A percentile compares a stretch with the other conserved stretches of the same genome.
These are phyloP conservation scores for Cyberlindnera subsufficiens DNA, from an alignment of 805 yeast genomes.

Conservation along the genomic window DNA sequence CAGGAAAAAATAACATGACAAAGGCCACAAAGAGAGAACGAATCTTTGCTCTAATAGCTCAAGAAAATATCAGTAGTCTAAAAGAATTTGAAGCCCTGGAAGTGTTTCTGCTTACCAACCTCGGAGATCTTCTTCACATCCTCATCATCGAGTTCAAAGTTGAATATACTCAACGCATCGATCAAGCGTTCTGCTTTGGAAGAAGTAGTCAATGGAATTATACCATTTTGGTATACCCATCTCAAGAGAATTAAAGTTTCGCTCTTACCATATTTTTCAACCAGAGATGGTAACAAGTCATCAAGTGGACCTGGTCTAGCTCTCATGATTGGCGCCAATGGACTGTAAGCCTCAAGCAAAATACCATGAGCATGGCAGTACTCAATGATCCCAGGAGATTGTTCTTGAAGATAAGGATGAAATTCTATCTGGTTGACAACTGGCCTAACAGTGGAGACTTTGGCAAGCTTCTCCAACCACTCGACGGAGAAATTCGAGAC, in stretches of 20 bases:
- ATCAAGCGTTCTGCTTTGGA: slow-evolving; percentile 44
- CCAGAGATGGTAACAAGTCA: slow-evolving; percentile 34
- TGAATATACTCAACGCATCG: slow-evolving; percentile 48
- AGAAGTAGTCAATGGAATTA: slow-evolving; percentile 67
- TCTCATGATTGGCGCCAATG: slow-evolving; percentile 36
- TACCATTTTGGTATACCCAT: slow-evolving; percentile 57
- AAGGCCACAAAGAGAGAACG: too few relatives aligned
- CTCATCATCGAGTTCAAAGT: slow-evolving; percentile 41
- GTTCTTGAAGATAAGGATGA: slow-evolving; percentile 62
- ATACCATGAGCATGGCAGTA: slow-evolving; percentile 42
- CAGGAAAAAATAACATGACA: too few relatives aligned
- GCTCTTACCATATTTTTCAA: slow-evolving; percentile 46
- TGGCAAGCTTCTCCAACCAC: slow-evolving; percentile 41
- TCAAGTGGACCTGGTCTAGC: slow-evolving; percentile 35
- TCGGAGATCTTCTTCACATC: slow-evolving; percentile 38
- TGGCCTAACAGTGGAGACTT: slow-evolving; percentile 43
- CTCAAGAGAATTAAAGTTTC: slow-evolving; percentile 55
- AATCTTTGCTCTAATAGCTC: too few relatives aligned
- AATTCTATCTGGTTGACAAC: slow-evolving; percentile 66
- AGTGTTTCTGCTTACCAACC: slow-evolving; percentile 28
- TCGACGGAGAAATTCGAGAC: slow-evolving; percentile 57
- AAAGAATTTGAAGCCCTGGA: slow-evolving; percentile 13
- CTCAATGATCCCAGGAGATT: slow-evolving; percentile 48
- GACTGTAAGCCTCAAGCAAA: slow-evolving; percentile 54
- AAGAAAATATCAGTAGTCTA: too few relatives aligned